Conservation (phyloP, 345 rosid genomes). For the Fremontodendron californicum region DNA sequence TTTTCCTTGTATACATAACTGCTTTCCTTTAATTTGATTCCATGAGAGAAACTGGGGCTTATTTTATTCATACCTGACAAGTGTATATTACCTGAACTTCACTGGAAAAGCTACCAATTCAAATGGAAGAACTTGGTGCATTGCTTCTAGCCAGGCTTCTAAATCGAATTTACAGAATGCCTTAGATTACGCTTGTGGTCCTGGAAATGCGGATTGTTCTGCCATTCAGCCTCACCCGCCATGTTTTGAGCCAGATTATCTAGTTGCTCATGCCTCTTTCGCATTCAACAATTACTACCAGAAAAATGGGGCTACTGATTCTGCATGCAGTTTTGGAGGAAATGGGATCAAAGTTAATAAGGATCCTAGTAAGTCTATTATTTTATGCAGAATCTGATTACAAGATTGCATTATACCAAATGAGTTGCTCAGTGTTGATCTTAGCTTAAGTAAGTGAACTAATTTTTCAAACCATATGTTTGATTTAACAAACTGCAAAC, state of each 20-base stretch:
- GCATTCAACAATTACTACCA: slow-evolving; percentile 87
- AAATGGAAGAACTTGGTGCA: slow-evolving; percentile 78
- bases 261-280: slow-evolving; percentile 85
- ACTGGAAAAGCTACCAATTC: slow-evolving; percentile 58
- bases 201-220: slow-evolving; percentile 90
- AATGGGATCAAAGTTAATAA: slow-evolving; percentile 75
- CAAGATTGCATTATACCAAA: not conserved
- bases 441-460: not conserved
- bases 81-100: slow-evolving; percentile 76
- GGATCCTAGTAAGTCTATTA: slow-evolving; percentile 69
- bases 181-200: slow-evolving; percentile 86
- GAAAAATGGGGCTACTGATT: slow-evolving; percentile 74
- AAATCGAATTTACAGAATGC: slow-evolving; percentile 66
- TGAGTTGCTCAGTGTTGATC: not conserved
- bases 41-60: slow-evolving; percentile 94
- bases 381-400: not conserved
- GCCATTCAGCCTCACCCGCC: slow-evolving; percentile 90
- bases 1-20: not conserved
- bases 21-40: not conserved
- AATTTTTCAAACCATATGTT: not conserved
- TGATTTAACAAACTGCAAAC: not conserved
- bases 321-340: slow-evolving; percentile 89
- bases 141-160: slow-evolving; percentile 75
- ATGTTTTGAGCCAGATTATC: slow-evolving; percentile 83
- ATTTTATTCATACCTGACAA: slow-evolving; percentile 77